Evolutionary conservation across 208 protist genomes (phyloP), one percentile per base, ranked within the genome.

Genomic region (Wallacemonas sp.): DNA sequence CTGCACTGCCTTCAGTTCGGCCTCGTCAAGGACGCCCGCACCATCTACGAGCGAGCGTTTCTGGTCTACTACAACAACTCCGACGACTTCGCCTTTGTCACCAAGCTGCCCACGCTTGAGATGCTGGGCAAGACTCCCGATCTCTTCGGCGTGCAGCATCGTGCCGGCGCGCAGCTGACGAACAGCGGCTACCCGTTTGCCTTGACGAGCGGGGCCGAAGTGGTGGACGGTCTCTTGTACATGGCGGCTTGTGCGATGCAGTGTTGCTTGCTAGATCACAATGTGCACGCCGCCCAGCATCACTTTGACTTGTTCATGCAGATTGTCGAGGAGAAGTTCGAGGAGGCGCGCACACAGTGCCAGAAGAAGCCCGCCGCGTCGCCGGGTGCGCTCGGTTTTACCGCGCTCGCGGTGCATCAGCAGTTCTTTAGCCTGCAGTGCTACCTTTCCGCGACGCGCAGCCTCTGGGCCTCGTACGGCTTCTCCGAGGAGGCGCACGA

Each of bases 61-160:
- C 48, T 81, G n/a, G 74, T 87, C 55, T 96, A 96, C 75, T 94
- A 87, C 70, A 92, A 93, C 77, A 82, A 83, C 72, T 94, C 91
- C 2, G 91, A 96, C 26, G 87, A 96, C 70, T 96, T 87, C 59
- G 50, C 18, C 14, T 89, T 95, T 67, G 65, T 91, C 25, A 31
- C 41, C 32, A 55, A 38, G 1, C 29, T 52, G 23, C 48, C 29
- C 32, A 84, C 83, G 29, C 63, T 95, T 26, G 70, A 83, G 66
- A 57, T 65, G n/a, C 70, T 93, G n/a, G 81, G 71, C 12, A 77
- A 78, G 26, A 49, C 82, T 18, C 57, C 76, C 0, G 78, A 81
- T 50, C 54, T 94, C 12, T 86, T 94, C 71, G 77, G 87, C 25
- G 46, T 73, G 7, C 70, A 69, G 1, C 57, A 52, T 5, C 55